Base-by-base conservation (phyloP, 2,329 filamentous ascomycete genomes). In the Periglandula ipomoeae region DNA sequence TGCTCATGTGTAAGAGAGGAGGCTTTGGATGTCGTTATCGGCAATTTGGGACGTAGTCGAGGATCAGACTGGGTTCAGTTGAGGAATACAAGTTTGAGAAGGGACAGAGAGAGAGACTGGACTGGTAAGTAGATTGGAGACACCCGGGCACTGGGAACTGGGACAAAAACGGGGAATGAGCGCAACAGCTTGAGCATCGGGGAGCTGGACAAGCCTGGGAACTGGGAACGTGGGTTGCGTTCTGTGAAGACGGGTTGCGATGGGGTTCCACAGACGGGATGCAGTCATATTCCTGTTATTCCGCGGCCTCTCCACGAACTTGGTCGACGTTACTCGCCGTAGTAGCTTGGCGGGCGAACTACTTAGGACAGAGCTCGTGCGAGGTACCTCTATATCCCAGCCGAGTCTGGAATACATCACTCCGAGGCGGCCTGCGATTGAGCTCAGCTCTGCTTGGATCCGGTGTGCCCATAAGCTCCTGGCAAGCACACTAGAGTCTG, bases 191-290 rank as follows among this genome's bases (percentile, higher is more conserved):
- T 39, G 34, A 35, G 35, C 2, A 26, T 34, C 23, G 44, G 44
- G n/a, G 15, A 32, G 30, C 35, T 38, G 35, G 35, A 20, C 5
- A 38, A 37, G 23, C 23, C 5, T 37, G 13, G 23, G 23, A 30
- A 20, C 34, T 45, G 26, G 41, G 10, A 40, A 26, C 27, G 15
- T 26, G 34, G 41, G n/a, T 24, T 46, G 34, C 34, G 22, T 19
- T 23, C 13, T 22, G 35, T 47, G 20, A 45, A 19, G 35, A 27
- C n/a, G 40, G 34, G 23, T 35, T 41, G 39, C 34, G 49, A 39
- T 35, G 23, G 37, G 43, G 49, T 50, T 50, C 45, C 49, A 50
- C 45, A 44, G n/a, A 27, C 49, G 35, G 27, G 43, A 42, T 35
- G 26, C 15, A 32, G 47, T 38, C 37, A 27, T 32, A 20, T 30